Evolutionary conservation across 169 alveolate genomes (phyloP).

Genomic region (Ichthyophthirius multifiliis): DNA sequence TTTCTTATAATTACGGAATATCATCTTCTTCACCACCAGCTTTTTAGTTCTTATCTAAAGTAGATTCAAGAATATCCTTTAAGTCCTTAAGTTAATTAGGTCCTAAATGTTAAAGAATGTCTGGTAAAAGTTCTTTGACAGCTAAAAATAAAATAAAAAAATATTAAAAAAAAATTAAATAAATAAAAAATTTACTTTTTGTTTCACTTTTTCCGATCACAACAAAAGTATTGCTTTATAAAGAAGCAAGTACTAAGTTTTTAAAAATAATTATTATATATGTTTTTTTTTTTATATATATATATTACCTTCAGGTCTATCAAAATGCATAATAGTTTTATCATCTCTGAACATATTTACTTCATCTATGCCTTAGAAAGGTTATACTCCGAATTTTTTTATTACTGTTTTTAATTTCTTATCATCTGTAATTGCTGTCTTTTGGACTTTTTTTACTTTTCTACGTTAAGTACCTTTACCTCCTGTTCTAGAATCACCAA

Average conservation of each 20-base stretch:
- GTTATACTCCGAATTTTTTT: slow-evolving; percentile 92
- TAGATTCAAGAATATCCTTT: too few species aligned
- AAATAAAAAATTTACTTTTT: slow-evolving; percentile 62
- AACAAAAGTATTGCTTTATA: slow-evolving; percentile 93
- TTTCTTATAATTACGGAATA: too few species aligned
- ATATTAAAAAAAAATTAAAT: too few species aligned
- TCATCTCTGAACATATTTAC: slow-evolving; percentile 94
- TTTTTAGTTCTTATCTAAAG: too few species aligned
- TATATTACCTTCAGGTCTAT: slow-evolving; percentile 83
- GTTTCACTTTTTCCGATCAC: slow-evolving; percentile 93
- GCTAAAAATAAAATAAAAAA: too few species aligned
- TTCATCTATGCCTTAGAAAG: slow-evolving; percentile 94
- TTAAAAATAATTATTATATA: slow-evolving; percentile 3
- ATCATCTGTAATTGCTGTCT: slow-evolving; percentile 89
- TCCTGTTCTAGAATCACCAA: slow-evolving; percentile 92
- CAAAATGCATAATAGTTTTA: slow-evolving; percentile 91
- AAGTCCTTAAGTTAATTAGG: too few species aligned
- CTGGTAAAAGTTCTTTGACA: too few species aligned
- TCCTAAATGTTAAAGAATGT: too few species aligned
- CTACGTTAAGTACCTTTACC: slow-evolving; percentile 97
- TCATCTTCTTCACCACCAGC: too few species aligned
- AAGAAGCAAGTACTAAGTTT: slow-evolving; percentile 62
- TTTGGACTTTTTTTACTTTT: slow-evolving; percentile 89
- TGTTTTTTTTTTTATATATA: not conserved
- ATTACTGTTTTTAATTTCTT: slow-evolving; percentile 90